Evolutionary conservation across 768 basidiomycete species (phyloP).

Genomic region (Lactifluus subvellereus): DNA sequence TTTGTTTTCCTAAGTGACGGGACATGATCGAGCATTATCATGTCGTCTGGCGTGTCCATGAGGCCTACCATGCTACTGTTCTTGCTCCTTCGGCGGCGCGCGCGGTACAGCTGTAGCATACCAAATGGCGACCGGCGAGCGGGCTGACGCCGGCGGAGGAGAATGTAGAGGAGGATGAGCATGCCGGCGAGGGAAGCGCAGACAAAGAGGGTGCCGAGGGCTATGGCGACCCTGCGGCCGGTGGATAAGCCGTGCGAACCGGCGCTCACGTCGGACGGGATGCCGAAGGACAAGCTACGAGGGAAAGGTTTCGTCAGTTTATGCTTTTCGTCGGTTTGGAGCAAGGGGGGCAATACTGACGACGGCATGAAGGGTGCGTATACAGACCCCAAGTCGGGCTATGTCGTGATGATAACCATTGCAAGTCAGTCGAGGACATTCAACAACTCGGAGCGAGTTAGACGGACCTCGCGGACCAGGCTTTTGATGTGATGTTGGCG

Average conservation of each 20-base stretch:
- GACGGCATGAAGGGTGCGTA: constrained; percentile 11
- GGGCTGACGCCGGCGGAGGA: background rate
- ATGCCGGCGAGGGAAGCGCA: background rate
- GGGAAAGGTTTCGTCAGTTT: background rate
- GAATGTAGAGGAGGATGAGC: background rate
- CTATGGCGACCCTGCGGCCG: constrained; percentile 4
- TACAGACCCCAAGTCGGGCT: constrained; percentile 18
- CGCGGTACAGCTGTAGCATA: background rate
- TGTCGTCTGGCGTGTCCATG: background rate
- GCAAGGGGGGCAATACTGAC: background rate
- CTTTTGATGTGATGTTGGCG: background rate
- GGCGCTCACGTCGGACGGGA: background rate
- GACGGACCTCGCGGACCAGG: constrained; percentile 5
- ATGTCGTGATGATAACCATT: background rate
- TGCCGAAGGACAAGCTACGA: background rate
- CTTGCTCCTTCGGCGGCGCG: background rate
- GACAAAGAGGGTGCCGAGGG: background rate
- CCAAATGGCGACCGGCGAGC: too few relatives aligned
- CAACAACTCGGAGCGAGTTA: too few relatives aligned
- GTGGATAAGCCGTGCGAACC: background rate
- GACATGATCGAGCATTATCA: background rate
- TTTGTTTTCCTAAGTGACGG: background rate
- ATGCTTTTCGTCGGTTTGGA: background rate
- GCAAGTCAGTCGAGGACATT: too few relatives aligned
- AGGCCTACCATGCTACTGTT: background rate